Base-by-base conservation (phyloP, 208 protist species). In the Novymonas esmeraldas region DNA sequence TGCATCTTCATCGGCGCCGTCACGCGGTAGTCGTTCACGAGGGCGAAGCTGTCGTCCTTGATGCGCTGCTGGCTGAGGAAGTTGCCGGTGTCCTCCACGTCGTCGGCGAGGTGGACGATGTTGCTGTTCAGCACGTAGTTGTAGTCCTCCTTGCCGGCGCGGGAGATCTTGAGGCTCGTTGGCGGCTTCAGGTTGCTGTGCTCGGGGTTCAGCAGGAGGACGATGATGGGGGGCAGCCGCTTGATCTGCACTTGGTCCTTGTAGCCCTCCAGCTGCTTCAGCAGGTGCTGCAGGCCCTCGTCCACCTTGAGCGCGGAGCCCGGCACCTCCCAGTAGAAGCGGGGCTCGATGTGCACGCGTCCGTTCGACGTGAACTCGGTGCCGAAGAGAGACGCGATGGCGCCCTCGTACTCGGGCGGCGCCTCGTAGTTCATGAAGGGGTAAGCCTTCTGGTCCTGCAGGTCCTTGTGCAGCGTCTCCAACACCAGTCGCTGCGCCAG, bases 1-100 rank as follows among this genome's bases (percentile, higher is more conserved):
- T 82, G 63, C 64, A 87, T 79, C 69, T 89, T 87, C 78, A 81
- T 84, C 48, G 89, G 81, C 50, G 70, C 65, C 45, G 86, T 93
- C 59, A 96, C 89, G 18, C 84, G 85, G 70, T 96, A 96, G 64
- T 96, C 91, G 60, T 96, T 96, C 26, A 96, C 80, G 36, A 94
- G 80, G 13, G 77, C 66, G 65, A 93, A 96, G 55, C 64, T 82
- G 71, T 96, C 87, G 56, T 93, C 87, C 49, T 79, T 81, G 52
- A 92, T 92, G 54, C 85, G 84, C 69, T 94, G 87, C 74, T 96
- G 88, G 38, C 84, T 89, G 34, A 96, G 88, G 70, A 96, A 96
- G 72, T 93, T 89, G 61, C 91, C 91, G 14, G 81, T 77, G 66
- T 96, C 91, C 41, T 94, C 87, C 18, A 85, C 65, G 66, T 96